phyloP scores from a whole-genome alignment of 371 early-diverging fungal genomes.

The Haplosporangium sp. region DNA sequence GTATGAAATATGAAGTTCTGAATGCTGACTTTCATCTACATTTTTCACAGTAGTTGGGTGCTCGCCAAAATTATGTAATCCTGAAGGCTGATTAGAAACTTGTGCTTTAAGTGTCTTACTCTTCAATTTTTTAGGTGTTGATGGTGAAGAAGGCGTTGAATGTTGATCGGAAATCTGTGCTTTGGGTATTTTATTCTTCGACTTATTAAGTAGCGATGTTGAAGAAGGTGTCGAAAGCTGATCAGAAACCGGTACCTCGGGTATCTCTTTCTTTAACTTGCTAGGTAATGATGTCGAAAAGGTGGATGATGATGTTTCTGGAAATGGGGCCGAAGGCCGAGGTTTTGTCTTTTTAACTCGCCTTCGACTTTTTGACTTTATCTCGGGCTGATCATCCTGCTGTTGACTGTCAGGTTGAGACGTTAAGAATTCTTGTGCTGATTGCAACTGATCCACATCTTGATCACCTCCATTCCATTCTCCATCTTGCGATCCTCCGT shows the following conservation, averaged over 20 bases:
- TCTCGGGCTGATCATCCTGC: too few species aligned
- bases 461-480: constrained; percentile 9
- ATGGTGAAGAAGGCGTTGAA: too few species aligned
- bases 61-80: neutral
- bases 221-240: neutral
- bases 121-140: neutral
- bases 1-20: too few species aligned
- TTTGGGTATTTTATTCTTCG: neutral
- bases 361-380: neutral
- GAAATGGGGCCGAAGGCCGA: neutral
- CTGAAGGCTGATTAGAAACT: neutral
- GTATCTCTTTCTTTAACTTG: neutral
- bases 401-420: too few species aligned
- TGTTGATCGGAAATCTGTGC: neutral
- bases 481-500: too few species aligned
- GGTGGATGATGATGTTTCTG: too few species aligned
- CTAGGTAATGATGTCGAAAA: too few species aligned
- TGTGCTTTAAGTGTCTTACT: neutral
- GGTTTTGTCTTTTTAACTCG: constrained; percentile 2
- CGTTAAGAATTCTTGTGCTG: too few species aligned
- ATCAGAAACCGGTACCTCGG: neutral
- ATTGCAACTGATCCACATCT: too few species aligned
- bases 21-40: too few species aligned
- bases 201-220: neutral
- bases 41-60: neutral